Evolutionary conservation across 495 filamentous ascomycete genomes (phyloP).

Genomic region (Paragyromitra xinjiangensis): DNA sequence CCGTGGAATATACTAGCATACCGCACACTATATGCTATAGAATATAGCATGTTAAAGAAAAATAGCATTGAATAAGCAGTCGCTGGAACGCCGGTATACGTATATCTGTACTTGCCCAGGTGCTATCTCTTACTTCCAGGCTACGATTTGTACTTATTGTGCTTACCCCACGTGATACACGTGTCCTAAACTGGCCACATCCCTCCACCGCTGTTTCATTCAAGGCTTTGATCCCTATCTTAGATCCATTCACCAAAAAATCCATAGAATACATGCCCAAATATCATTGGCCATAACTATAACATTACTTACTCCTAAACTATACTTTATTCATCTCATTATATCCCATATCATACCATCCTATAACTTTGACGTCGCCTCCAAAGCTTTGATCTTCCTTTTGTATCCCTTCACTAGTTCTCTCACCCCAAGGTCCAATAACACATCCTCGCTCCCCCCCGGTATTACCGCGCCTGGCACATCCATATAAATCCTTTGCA

Average conservation of each 20-base stretch:
- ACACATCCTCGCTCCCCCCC: slow-evolving; percentile 78
- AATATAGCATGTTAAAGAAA: neutral
- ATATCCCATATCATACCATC: neutral
- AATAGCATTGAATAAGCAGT: neutral
- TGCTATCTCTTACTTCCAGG: neutral
- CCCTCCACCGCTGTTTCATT: neutral
- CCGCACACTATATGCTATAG: neutral
- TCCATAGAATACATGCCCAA: neutral
- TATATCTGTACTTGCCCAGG: neutral
- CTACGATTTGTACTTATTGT: neutral
- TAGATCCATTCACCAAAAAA: neutral
- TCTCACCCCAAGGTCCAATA: slow-evolving; percentile 74
- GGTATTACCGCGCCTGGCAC: slow-evolving; percentile 71
- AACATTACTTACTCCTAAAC: neutral
- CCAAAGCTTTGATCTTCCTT: slow-evolving; percentile 69
- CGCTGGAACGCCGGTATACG: neutral
- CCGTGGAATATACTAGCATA: neutral
- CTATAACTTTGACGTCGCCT: slow-evolving; percentile 57
- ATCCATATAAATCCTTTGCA: slow-evolving; percentile 75
- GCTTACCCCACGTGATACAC: neutral
- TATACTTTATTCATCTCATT: neutral
- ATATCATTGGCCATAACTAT: neutral
- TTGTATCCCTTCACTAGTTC: slow-evolving; percentile 78
- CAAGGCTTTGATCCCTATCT: neutral
- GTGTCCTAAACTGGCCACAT: neutral